Base-by-base conservation (phyloP, 805 yeast species). In the Pachysolen tannophilus region DNA sequence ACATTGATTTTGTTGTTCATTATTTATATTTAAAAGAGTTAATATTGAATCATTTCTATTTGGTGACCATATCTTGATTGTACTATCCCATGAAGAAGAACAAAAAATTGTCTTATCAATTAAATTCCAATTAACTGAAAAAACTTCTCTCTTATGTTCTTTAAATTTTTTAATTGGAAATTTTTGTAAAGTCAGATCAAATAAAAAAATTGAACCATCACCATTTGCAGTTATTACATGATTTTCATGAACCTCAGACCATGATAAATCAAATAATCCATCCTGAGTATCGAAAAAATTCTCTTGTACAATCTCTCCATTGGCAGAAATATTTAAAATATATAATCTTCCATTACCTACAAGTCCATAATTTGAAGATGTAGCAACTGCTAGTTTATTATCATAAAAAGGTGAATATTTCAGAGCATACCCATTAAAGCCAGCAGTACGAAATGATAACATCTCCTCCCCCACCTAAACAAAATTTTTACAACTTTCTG, bases 341-440 rank as follows among this genome's bases (percentile, higher is more conserved):
- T 64, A 79, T 20, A 90, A 61, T 45, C 84, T 70, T 5, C 98
- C 98, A 56, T 90, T 90, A 3, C 98, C 98, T 3, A 87, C 95
- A 4, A 90, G 63, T 2, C 97, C 97, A 56, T 78, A 90, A 60
- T 90, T 92, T 19, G 97, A 86, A 1, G 95, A 80, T 0, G 94
- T 69, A 1, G 95, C 94, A 21, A 86, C 90, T 0, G 95, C 96
- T 16, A 90, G 50, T 49, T 84, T 82, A 60, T 82, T 84, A 56
- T 90, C 97, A 47, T 76, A 83, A 49, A 78, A 90, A 2, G 97
- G 97, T 0, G 96, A 86, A 61, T 90, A 92, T 48, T 80, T 81
- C 11, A 87, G 82, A 0, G 81, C 79, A 52, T 85, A 85, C 11
- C 97, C 97, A 51, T 86, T 82, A 57, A 73, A 86, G 1, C 95